phyloP scores from a whole-genome alignment of 2,329 filamentous ascomycete species.

The Leptographium wingfieldii region DNA sequence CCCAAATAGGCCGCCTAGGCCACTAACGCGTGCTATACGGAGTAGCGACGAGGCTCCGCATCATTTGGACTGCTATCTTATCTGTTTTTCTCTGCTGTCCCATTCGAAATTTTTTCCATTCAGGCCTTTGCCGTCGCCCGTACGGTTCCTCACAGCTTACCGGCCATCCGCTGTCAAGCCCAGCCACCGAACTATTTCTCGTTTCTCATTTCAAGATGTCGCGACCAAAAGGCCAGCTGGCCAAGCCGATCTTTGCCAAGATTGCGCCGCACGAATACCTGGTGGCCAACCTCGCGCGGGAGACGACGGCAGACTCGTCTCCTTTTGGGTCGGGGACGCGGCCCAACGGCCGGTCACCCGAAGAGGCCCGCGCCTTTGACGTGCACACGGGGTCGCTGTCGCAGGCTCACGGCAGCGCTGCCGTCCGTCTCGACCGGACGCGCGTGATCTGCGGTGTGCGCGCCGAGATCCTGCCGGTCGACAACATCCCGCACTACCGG shows the following conservation, averaged over 20 bases:
- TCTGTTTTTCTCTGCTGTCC: no score
- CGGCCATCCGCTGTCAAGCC: no score
- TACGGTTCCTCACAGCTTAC: no score
- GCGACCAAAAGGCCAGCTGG: constrained; percentile 13
- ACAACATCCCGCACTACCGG: constrained; percentile 59
- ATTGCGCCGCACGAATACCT: constrained; percentile 83
- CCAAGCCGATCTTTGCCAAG: constrained; percentile 68
- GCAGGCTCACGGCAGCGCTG: constrained; percentile 79
- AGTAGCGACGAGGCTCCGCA: no score
- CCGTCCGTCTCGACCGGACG: constrained; percentile 80
- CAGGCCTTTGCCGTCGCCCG: no score
- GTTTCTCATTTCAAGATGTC: background rate
- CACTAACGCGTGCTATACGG: no score
- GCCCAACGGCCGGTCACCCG: constrained; percentile 66
- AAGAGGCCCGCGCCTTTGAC: constrained; percentile 57
- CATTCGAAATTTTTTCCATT: background rate
- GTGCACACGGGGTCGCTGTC: constrained; percentile 76
- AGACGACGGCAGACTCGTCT: constrained; percentile 20
- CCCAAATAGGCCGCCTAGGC: no score
- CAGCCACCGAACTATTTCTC: background rate
- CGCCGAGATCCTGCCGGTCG: constrained; percentile 67
- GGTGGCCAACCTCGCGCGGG: constrained; percentile 65
- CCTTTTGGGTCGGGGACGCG: constrained; percentile 40
- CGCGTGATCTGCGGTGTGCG: constrained; percentile 90
- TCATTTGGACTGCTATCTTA: no score